phyloP scores from a whole-genome alignment of 192 early-diverging fungal species.

The Coemansia sp. region DNA sequence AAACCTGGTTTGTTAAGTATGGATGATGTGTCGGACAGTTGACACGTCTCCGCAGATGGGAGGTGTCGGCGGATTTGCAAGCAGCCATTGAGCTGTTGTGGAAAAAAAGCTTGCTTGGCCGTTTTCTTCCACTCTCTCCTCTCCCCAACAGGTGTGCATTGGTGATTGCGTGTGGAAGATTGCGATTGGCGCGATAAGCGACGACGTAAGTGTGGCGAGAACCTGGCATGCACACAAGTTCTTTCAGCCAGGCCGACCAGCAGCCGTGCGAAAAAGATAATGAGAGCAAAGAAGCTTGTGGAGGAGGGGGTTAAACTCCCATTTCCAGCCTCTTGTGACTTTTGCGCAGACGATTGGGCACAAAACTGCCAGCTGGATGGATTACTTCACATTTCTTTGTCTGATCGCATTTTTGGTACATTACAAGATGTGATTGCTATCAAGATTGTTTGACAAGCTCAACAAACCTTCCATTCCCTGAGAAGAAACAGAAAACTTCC shows the following conservation, averaged over 20 bases:
- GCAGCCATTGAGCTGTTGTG: neutral
- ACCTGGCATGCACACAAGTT: neutral
- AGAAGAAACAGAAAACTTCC: neutral
- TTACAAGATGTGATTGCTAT: neutral
- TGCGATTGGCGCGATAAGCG: constrained; percentile 46
- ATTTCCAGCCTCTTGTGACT: neutral
- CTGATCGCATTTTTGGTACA: neutral
- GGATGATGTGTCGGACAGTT: neutral
- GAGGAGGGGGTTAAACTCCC: neutral
- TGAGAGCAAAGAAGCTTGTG: neutral
- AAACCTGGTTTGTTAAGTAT: too few relatives aligned
- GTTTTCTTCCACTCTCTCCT: neutral
- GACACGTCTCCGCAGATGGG: neutral
- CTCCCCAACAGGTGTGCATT: neutral
- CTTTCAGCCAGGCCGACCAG: neutral
- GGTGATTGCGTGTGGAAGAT: constrained; percentile 21
- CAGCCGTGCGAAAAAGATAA: neutral
- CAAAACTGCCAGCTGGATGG: constrained; percentile 25
- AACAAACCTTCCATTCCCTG: neutral
- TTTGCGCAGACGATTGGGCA: constrained; percentile 18
- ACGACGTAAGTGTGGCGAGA: neutral
- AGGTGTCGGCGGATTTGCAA: neutral
- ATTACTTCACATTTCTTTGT: neutral
- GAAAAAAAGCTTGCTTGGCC: neutral
- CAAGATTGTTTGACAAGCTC: neutral